A percentile compares a stretch with the other conserved stretches of the same genome.
Evolutionary conservation across 192 early-diverging fungal species (phyloP).

Genomic region (Mortierella hygrophila): DNA sequence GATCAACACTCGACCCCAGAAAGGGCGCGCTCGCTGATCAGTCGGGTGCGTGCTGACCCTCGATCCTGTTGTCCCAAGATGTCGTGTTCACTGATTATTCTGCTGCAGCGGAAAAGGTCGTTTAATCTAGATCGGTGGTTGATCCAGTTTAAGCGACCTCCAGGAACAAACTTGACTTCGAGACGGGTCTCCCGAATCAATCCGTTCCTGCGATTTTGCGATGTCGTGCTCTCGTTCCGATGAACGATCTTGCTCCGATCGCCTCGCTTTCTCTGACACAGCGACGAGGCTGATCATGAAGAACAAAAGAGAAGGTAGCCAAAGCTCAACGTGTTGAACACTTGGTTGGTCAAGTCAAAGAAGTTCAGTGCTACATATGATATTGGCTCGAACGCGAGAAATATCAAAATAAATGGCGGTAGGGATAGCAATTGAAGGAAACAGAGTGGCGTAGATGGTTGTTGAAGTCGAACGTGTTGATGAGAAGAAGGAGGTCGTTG

Average conservation of each 20-base stretch:
- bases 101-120: background rate
- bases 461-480: background rate
- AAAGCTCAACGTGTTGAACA: background rate
- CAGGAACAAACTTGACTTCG: slow-evolving; percentile 2
- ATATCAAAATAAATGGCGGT: background rate
- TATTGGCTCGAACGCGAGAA: slow-evolving; percentile 6
- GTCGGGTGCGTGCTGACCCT: background rate
- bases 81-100: background rate
- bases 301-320: background rate
- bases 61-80: background rate
- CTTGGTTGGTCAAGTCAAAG: background rate
- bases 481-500: background rate
- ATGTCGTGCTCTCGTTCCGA: slow-evolving; percentile 4
- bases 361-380: background rate
- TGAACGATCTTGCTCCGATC: background rate
- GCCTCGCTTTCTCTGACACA: background rate
- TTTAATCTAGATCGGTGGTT: background rate
- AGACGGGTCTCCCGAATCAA: slow-evolving; percentile 7
- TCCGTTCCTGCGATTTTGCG: background rate
- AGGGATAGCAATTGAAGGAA: background rate
- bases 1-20: background rate
- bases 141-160: background rate
- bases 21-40: background rate
- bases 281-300: background rate
- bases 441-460: background rate